phyloP scores from a whole-genome alignment of 2,329 filamentous ascomycete species.

The Verticillium nubilum region DNA sequence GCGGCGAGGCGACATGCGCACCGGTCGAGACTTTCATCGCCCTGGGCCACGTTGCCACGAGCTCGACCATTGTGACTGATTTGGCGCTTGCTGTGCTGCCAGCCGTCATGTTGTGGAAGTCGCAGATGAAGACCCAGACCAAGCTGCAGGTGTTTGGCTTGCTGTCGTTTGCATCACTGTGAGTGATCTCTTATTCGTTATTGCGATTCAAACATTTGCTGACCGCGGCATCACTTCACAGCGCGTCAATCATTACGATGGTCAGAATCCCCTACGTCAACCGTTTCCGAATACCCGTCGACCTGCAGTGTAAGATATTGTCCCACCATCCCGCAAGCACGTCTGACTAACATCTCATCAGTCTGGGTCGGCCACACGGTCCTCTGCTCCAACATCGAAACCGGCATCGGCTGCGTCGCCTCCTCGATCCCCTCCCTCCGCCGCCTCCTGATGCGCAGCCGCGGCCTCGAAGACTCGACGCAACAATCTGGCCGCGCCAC shows the following conservation, averaged over 20 bases:
- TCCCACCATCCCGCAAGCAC: conserved; percentile 3
- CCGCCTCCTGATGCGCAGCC: conserved; percentile 8
- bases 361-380: conserved; percentile 14
- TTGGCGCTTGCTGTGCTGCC: conserved; percentile 23
- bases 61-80: conserved; percentile 25
- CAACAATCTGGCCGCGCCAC: conserved; percentile 1
- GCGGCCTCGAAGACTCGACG: conserved; percentile 8
- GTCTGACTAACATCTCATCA: background rate
- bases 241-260: conserved; percentile 16
- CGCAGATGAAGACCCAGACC: conserved; percentile 22
- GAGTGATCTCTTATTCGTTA: background rate
- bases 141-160: conserved; percentile 15
- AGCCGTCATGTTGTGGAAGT: conserved; percentile 23
- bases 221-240: background rate
- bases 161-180: conserved; percentile 15
- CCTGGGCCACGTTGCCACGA: conserved; percentile 22
- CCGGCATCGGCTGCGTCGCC: conserved; percentile 15
- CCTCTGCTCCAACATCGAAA: conserved; percentile 17
- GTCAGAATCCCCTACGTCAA: conserved; percentile 16
- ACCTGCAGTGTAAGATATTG: conserved; percentile 1
- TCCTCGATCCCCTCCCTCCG: conserved; percentile 14
- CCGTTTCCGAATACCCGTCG: conserved; percentile 10
- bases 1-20: conserved; percentile 14
- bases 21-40: conserved; percentile 16
- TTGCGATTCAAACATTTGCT: background rate